Evolutionary conservation across 495 filamentous ascomycete genomes (phyloP), one percentile per base, ranked within the genome.

Genomic region (Chaetomium cochliodes): DNA sequence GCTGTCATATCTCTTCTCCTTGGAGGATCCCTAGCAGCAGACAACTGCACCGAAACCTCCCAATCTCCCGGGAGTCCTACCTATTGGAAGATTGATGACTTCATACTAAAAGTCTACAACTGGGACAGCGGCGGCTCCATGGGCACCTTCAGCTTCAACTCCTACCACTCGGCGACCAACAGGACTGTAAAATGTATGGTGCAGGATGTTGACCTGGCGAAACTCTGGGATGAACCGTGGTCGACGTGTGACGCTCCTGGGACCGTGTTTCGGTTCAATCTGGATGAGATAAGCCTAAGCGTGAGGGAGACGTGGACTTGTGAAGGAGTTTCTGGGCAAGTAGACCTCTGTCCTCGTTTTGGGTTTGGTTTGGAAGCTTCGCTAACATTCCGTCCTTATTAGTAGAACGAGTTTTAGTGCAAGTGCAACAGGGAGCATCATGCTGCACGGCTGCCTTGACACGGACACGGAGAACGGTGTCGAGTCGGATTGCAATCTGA

Each of bases 401-500:
- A 0, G 23, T 25, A 51, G 49, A 25, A 51, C 20, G 49, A 51
- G 23, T 26, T 51, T 51, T 22, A 51, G 9, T 25, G 49, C 49
- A 25, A 51, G 23, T 25, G 49, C 49, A 22, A 51, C 49, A 51
- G 49, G 49, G 49, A 20, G 49, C 49, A 51, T 51, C 23, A 51
- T 51, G 49, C 25, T 51, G 20, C 49, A 51, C 49, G 49, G 49
- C 49, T 51, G 49, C 49, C 49, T 51, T 22, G 49, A 51, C 49
- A 25, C 23, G 13, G 49, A 51, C 49, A 51, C 49, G 49, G 20
- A 7, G 20, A 51, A 26, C 4, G 49, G 49, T 25, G 49, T 51
- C 49, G 49, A 51, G 49, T 51, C 49, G 49, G 49, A 51, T 22
- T 51, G 49, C 49, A 22, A 51, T 51, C 49, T 51, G 49, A 51